Conservation (phyloP, 352 stramenopile genomes). For the Pythium scleroteichum region DNA sequence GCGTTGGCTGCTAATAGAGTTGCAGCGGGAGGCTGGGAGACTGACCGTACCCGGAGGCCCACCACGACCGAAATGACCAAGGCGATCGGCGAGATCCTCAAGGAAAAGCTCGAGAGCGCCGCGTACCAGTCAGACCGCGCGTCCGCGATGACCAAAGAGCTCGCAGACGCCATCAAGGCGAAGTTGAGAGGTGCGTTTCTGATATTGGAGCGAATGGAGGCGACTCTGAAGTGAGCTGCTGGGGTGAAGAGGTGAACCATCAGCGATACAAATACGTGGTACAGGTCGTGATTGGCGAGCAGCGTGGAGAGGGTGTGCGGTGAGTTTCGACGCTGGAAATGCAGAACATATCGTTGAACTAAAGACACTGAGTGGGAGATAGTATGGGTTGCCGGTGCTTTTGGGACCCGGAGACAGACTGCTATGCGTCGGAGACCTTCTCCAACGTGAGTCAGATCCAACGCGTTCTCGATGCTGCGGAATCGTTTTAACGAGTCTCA, state of each 20-base stretch:
- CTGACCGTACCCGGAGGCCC: conserved; percentile 30
- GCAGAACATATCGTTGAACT: too few relatives aligned
- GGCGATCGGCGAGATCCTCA: conserved; percentile 60
- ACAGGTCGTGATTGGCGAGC: conserved; percentile 90
- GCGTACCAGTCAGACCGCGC: conserved; percentile 77
- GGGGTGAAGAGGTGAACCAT: conserved; percentile 50
- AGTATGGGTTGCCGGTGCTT: conserved; percentile 91
- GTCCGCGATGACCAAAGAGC: conserved; percentile 80
- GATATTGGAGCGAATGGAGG: background rate
- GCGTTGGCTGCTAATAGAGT: too few relatives aligned
- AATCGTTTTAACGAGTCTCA: background rate
- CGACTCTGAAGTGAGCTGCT: background rate
- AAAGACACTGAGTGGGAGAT: too few relatives aligned
- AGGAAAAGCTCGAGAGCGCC: conserved; percentile 64
- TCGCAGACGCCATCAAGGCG: conserved; percentile 84
- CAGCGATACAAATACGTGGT: conserved; percentile 90
- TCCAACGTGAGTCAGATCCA: conserved; percentile 78
- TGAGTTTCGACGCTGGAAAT: too few relatives aligned
- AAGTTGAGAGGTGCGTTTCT: conserved; percentile 67
- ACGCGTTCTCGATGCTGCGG: background rate
- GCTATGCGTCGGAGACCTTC: conserved; percentile 88
- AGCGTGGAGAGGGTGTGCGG: conserved; percentile 85
- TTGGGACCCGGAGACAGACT: conserved; percentile 89
- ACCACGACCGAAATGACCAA: conserved; percentile 85
- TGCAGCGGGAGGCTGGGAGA: too few relatives aligned